Evolutionary conservation across 2,329 filamentous ascomycete genomes (phyloP), one percentile per base, ranked within the genome.

Genomic region (Rutstroemia sp.): DNA sequence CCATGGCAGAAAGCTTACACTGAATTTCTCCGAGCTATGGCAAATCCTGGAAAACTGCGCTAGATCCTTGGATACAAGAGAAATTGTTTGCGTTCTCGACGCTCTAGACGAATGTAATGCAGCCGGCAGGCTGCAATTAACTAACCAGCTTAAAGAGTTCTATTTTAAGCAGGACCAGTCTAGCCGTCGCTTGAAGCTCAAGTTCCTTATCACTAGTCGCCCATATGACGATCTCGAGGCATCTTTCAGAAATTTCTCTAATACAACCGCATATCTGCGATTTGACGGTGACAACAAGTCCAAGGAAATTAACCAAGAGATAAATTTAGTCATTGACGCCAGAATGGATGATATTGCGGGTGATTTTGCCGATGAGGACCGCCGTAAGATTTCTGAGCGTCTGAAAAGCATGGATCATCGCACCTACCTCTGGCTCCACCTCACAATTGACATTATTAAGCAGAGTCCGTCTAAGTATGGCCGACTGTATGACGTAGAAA

Each of bases 341-440:
- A 42, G 45, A 5, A 19, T 53, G 2, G 16, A 46, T 21, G 25
- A 44, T 8, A 38, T 37, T 23, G 51, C 18, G 42, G 9, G 27
- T 30, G 27, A 30, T 30, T 30, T 34, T 25, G 30, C 39, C 21
- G 41, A 37, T 7, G 12, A 34, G 27, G 21, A 53, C 25, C 12
- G 51, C 27, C 14, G 23, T 14, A 38, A 10, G 16, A 18, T 21
- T 44, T 21, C 41, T 21, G 5, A 45, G 23, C 25, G 19, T 47
- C 12, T 7, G 46, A 23, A 53, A 53, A 14, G 51, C 2, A 44
- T 21, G n/a, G 2, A 44, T 18, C 41, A 44, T 21, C n/a, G 56
- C 9, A 58, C 56, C 8, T 58, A 58, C 41, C 56, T 58, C 25
- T 58, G 56, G 56, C 19, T 58, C 16, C 38, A 52, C 41, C 56